These are phyloP conservation scores for Rhizodiscina lignyota DNA, from an alignment of 495 filamentous ascomycete species.

Conservation along the genomic window DNA sequence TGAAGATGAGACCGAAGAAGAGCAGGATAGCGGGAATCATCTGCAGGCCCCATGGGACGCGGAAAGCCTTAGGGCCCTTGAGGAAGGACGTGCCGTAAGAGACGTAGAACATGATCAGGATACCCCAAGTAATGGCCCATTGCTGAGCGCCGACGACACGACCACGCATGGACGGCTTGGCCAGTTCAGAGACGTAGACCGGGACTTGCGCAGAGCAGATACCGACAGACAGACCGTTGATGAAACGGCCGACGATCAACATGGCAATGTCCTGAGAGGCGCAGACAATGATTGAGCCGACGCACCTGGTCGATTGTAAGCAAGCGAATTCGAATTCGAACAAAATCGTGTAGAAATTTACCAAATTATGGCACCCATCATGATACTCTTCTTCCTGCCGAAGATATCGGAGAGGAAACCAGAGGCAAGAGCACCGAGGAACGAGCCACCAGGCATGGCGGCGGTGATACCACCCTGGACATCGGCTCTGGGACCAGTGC, in stretches of 20 bases:
- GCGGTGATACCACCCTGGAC: slow-evolving; percentile 26
- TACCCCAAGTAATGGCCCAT: slow-evolving; percentile 63
- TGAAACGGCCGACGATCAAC: slow-evolving; percentile 56
- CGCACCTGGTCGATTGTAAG: too few relatives aligned
- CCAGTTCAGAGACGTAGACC: slow-evolving; percentile 61
- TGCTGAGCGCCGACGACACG: slow-evolving; percentile 57
- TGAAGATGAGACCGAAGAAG: slow-evolving; percentile 41
- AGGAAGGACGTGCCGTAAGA: slow-evolving; percentile 62
- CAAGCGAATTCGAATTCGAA: not conserved
- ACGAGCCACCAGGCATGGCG: slow-evolving; percentile 61
- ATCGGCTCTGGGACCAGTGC: slow-evolving; percentile 16
- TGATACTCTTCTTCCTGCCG: slow-evolving; percentile 52
- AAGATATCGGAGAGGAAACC: slow-evolving; percentile 49
- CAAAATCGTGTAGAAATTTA: slow-evolving; percentile 17
- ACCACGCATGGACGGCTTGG: slow-evolving; percentile 52
- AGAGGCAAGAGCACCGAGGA: slow-evolving; percentile 51
- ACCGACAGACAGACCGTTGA: slow-evolving; percentile 63
- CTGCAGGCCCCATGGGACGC: slow-evolving; percentile 63
- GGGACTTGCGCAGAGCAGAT: slow-evolving; percentile 68
- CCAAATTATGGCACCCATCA: slow-evolving; percentile 47
- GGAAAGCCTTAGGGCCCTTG: slow-evolving; percentile 39
- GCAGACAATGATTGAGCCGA: slow-evolving; percentile 53
- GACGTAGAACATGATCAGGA: slow-evolving; percentile 69
- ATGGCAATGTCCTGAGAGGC: slow-evolving; percentile 59
- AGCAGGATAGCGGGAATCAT: slow-evolving; percentile 53